These are phyloP conservation scores for Ganoderma sinense DNA, from an alignment of 1,284 basidiomycete genomes.

Conservation along the genomic window DNA sequence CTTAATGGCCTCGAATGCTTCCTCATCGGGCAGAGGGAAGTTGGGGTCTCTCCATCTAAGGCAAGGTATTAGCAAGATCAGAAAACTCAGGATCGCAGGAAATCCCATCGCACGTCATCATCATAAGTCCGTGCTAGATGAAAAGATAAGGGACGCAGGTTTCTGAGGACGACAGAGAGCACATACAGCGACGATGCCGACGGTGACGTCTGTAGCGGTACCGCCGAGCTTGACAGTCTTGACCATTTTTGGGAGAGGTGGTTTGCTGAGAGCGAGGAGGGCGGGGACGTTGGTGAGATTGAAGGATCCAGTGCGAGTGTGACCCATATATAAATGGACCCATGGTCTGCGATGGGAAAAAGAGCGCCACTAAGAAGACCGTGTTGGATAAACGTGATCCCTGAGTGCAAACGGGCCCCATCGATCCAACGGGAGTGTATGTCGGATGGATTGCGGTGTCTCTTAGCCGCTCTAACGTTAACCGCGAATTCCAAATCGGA, in stretches of 20 bases:
- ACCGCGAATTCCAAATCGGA: background rate
- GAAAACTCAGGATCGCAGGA: too few species aligned
- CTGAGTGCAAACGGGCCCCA: background rate
- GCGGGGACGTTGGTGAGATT: background rate
- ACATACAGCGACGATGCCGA: constrained; percentile 15
- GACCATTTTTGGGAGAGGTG: background rate
- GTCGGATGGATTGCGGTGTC: background rate
- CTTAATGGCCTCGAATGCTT: constrained; percentile 69
- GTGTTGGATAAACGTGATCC: background rate
- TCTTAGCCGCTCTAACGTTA: background rate
- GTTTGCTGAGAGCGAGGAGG: background rate
- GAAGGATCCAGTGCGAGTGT: background rate
- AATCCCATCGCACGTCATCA: constrained; percentile 49
- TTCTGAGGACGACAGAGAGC: background rate
- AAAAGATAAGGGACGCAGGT: background rate
- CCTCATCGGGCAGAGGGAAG: constrained; percentile 54
- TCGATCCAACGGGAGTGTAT: background rate
- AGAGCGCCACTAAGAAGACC: background rate
- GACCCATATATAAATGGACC: background rate
- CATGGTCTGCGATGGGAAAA: background rate
- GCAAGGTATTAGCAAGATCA: background rate
- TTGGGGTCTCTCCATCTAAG: constrained; percentile 41
- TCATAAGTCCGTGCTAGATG: constrained; percentile 54
- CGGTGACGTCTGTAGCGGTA: constrained; percentile 3
- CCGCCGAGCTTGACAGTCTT: constrained; percentile 14